Base-by-base conservation (phyloP, 805 yeast genomes). In the Wickerhamiella kurtzmanii region DNA sequence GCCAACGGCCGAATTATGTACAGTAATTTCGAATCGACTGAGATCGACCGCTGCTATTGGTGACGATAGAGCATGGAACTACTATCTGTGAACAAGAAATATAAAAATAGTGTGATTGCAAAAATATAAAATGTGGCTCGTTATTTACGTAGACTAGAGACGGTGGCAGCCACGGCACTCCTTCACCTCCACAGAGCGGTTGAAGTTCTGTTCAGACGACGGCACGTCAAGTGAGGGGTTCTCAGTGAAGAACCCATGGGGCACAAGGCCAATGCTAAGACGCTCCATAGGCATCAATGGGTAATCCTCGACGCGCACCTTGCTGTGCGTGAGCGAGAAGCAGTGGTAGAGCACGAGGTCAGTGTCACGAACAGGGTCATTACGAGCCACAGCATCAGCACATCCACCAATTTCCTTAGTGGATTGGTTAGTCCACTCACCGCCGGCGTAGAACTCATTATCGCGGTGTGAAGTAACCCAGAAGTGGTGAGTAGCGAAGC, bases 241-340 rank as follows among this genome's bases (percentile, higher is more conserved):
- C 62, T 70, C 79, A 56, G 77, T 79, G 60, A 81, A 82, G 76
- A 82, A 82, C 44, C 83, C 82, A 56, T 74, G 68, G 43, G 94
- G 94, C 41, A 72, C 71, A 46, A 82, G 71, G 48, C 75, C 71
- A 56, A 82, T 77, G 52, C 69, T 73, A 67, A 81, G 77, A 53
- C 76, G 77, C 67, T 82, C 92, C 51, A 80, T 81, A 25, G 92
- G 87, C 94, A 82, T 82, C 42, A 82, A 87, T 44, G 92, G 92
- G 80, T 82, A 82, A 65, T 82, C 89, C 69, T 82, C 94, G 35
- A 80, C 76, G 55, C 83, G 75, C 32, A 51, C 54, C 57, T 89
- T 88, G 58, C 81, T 75, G 62, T 82, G 94, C 2, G 89, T 82
- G 69, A 82, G 75, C 21, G 84, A 87, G 62, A 83, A 62, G 42